These are phyloP conservation scores for Beauveria brongniartii DNA, from an alignment of 2,329 filamentous ascomycete genomes.

Conservation along the genomic window DNA sequence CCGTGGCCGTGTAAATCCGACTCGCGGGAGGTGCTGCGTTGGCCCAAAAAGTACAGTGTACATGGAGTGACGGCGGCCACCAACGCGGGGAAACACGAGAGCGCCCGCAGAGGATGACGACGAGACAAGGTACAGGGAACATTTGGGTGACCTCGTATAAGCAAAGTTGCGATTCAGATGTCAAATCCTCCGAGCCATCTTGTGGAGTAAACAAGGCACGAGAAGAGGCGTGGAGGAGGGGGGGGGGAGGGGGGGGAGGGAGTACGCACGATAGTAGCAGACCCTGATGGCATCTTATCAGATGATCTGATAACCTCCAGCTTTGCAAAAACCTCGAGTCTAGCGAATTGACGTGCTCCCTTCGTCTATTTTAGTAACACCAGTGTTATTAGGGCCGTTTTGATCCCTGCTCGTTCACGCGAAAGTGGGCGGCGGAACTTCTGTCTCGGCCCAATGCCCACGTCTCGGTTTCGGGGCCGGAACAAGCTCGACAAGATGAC, in stretches of 20 bases:
- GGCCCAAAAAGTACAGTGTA: neutral
- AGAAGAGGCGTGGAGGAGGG: neutral
- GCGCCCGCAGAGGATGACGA: neutral
- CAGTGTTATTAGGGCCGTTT: neutral
- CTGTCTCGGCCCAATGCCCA: neutral
- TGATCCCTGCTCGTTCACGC: neutral
- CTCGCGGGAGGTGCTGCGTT: neutral
- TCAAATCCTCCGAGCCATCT: neutral
- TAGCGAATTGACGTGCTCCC: neutral
- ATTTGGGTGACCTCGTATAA: neutral
- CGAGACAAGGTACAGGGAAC: neutral
- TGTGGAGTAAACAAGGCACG: no score
- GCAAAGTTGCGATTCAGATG: neutral
- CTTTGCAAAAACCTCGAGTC: neutral
- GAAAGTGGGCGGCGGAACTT: neutral
- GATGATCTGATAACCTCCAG: constrained; percentile 11
- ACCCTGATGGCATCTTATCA: constrained; percentile 8
- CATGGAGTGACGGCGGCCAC: neutral
- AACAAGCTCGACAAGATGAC: neutral
- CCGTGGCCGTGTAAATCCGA: constrained; percentile 6
- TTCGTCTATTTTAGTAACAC: neutral
- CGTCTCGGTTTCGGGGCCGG: neutral
- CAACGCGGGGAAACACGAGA: neutral
- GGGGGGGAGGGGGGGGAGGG: neutral
- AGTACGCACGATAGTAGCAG: neutral